These are phyloP conservation scores for Colletotrichum sp. DNA, from an alignment of 2,329 filamentous ascomycete species.

Conservation along the genomic window DNA sequence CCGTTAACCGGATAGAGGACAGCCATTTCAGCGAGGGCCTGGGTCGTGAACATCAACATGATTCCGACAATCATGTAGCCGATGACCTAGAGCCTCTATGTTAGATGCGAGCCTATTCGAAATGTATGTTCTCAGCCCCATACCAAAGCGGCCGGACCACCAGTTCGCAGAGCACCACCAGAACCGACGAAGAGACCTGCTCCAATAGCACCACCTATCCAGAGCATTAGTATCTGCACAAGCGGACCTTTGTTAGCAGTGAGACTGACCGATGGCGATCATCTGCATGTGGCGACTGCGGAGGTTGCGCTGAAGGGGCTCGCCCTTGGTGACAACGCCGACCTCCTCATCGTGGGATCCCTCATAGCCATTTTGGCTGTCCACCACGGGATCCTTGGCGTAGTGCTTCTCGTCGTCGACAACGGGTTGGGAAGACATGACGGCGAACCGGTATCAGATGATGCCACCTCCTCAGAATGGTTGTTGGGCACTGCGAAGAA, in stretches of 20 bases:
- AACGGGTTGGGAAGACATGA: constrained; percentile 10
- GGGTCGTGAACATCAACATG: constrained; percentile 66
- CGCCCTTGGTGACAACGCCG: constrained; percentile 32
- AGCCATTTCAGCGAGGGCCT: constrained; percentile 65
- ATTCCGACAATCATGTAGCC: constrained; percentile 62
- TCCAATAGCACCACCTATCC: constrained; percentile 66
- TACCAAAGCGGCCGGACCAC: constrained; percentile 55
- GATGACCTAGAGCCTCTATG: constrained; percentile 32
- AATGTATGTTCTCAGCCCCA: neutral
- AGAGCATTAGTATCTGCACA: constrained; percentile 15
- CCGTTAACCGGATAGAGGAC: constrained; percentile 68
- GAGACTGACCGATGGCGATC: constrained; percentile 59
- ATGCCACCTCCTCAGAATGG: neutral
- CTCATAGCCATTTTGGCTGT: neutral
- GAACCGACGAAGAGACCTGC: constrained; percentile 69
- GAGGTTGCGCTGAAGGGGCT: constrained; percentile 38
- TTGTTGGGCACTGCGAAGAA: neutral
- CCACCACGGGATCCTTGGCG: neutral
- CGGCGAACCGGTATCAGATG: neutral
- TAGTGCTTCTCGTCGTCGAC: constrained; percentile 12
- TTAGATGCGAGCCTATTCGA: neutral
- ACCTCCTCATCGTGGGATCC: constrained; percentile 38
- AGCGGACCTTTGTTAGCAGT: constrained; percentile 13
- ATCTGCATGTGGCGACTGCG: constrained; percentile 65
- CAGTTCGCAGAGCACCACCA: constrained; percentile 54